These are phyloP conservation scores for Sclerotinia glacialis DNA, from an alignment of 2,329 filamentous ascomycete species.

Conservation along the genomic window DNA sequence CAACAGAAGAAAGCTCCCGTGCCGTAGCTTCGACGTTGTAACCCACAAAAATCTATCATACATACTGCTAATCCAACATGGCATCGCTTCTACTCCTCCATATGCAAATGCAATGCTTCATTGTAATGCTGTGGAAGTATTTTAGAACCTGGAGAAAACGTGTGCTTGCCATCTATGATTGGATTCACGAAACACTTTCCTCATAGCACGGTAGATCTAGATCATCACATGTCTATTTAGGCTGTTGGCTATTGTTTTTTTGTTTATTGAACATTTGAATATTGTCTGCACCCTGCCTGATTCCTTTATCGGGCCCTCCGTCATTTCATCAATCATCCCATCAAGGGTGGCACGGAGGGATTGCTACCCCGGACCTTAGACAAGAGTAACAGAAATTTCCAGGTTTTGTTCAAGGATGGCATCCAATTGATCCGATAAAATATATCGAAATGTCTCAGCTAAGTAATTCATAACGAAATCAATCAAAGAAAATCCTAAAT, in stretches of 20 bases:
- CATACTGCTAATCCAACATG: conserved; percentile 14
- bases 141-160: conserved; percentile 24
- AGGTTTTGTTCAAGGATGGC: conserved; percentile 14
- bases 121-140: conserved; percentile 18
- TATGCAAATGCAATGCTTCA: conserved; percentile 24
- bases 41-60: conserved; percentile 5
- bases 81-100: conserved; percentile 10
- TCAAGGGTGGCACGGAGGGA: conserved; percentile 17
- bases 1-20: conserved; percentile 18
- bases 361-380: conserved; percentile 10
- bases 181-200: not conserved
- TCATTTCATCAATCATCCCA: conserved; percentile 17
- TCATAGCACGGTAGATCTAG: no score
- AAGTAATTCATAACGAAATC: conserved; percentile 17
- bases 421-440: conserved; percentile 17
- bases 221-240: conserved; percentile 14
- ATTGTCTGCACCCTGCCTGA: conserved; percentile 9
- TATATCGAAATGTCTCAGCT: conserved; percentile 18
- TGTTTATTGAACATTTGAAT: not conserved
- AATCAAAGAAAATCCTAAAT: conserved; percentile 8
- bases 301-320: conserved; percentile 20
- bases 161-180: conserved; percentile 13
- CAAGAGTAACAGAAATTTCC: conserved; percentile 11
- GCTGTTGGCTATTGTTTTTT: not conserved
- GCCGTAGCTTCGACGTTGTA: conserved; percentile 15